Evolutionary conservation across 1,284 basidiomycete species (phyloP).

Genomic region (Ganoderma boninense): DNA sequence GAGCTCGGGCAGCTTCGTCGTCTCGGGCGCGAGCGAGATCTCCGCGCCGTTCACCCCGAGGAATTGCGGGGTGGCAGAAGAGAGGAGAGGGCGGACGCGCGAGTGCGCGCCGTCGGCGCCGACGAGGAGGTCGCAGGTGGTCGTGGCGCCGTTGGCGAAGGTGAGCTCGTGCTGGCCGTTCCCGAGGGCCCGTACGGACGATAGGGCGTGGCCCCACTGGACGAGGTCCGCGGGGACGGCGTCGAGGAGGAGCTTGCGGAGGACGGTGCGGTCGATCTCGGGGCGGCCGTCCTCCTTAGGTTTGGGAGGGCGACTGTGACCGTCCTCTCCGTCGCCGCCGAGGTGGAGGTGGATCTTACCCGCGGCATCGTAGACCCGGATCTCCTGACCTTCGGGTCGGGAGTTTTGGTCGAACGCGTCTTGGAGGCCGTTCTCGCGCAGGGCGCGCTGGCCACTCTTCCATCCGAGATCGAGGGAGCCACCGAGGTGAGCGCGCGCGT

Average conservation of each 20-base stretch:
- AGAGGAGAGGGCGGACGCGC: conserved; percentile 45
- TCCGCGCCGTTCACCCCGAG: conserved; percentile 20
- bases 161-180: conserved; percentile 20
- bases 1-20: conserved; percentile 11
- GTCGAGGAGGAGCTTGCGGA: conserved; percentile 27
- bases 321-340: not conserved
- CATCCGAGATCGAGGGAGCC: conserved; percentile 28
- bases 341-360: conserved; percentile 9
- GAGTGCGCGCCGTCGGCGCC: conserved; percentile 59
- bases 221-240: conserved; percentile 14
- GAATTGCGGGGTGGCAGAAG: conserved; percentile 18
- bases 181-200: conserved; percentile 3
- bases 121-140: conserved; percentile 41
- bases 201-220: conserved; percentile 23
- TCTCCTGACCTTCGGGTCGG: conserved; percentile 22
- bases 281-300: conserved; percentile 14
- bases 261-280: conserved; percentile 28
- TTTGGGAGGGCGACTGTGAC: not conserved
- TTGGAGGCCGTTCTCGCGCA: conserved; percentile 29
- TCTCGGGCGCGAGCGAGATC: conserved; percentile 17
- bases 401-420: conserved; percentile 18
- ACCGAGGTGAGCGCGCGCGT: conserved; percentile 23
- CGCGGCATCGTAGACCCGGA: conserved; percentile 13
- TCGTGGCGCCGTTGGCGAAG: conserved; percentile 20
- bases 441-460: conserved; percentile 22